Conservation (phyloP, 1,284 basidiomycete species). For the Cryptococcus sp. region DNA sequence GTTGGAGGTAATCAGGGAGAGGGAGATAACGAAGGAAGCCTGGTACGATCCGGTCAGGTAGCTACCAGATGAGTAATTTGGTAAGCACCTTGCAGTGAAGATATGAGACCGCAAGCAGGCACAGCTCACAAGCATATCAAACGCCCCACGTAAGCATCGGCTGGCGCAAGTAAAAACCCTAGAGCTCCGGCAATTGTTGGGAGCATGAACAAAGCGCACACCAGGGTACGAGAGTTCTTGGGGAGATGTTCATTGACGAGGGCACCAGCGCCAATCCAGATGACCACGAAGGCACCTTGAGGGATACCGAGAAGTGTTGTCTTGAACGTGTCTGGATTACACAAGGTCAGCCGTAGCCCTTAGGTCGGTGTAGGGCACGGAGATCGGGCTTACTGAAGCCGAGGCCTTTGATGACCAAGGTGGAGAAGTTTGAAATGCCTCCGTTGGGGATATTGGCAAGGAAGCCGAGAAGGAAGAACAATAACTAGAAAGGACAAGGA, state of each 20-base stretch:
- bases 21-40: slow-evolving; percentile 52
- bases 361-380: neutral
- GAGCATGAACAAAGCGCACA: slow-evolving; percentile 47
- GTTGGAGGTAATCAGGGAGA: slow-evolving; percentile 55
- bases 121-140: slow-evolving; percentile 57
- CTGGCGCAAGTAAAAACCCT: slow-evolving; percentile 49
- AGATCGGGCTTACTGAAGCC: slow-evolving; percentile 23
- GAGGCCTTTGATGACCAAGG: slow-evolving; percentile 47
- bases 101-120: neutral
- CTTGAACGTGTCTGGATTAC: slow-evolving; percentile 29
- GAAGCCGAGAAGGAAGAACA: slow-evolving; percentile 44
- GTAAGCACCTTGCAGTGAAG: neutral
- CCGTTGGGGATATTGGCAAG: slow-evolving; percentile 50
- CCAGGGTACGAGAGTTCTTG: slow-evolving; percentile 42
- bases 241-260: slow-evolving; percentile 43
- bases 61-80: slow-evolving; percentile 15
- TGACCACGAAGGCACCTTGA: slow-evolving; percentile 44
- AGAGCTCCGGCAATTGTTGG: slow-evolving; percentile 49
- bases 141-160: slow-evolving; percentile 46
- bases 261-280: slow-evolving; percentile 43
- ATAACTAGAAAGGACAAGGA: slow-evolving; percentile 14
- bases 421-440: slow-evolving; percentile 48
- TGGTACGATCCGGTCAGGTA: slow-evolving; percentile 53
- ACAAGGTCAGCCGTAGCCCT: neutral
- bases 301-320: slow-evolving; percentile 49